Percentiles rank a stretch among this genome's conserved stretches.
phyloP scores from a whole-genome alignment of 2,329 filamentous ascomycete genomes.

The Colletotrichum falcatum region DNA sequence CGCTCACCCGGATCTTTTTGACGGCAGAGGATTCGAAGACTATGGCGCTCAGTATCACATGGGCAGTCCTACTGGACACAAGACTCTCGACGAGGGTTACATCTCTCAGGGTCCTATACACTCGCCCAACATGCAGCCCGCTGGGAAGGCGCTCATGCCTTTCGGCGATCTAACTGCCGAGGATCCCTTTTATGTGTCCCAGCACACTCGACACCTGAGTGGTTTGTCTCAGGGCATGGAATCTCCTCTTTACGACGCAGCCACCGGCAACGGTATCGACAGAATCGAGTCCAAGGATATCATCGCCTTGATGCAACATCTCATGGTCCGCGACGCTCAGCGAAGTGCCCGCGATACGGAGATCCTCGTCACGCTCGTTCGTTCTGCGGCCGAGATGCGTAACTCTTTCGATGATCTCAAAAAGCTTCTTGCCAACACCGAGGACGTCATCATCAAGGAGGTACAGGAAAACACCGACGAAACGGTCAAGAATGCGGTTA shows the following conservation, averaged over 20 bases:
- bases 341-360: constrained; percentile 96
- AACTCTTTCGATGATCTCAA: constrained; percentile 97
- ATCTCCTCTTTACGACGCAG: constrained; percentile 89
- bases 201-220: constrained; percentile 77
- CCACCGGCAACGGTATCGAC: constrained; percentile 89
- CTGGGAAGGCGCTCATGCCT: constrained; percentile 64
- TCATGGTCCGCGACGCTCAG: constrained; percentile 96
- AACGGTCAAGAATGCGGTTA: constrained; percentile 83
- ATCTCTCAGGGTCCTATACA: constrained; percentile 78
- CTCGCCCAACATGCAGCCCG: constrained; percentile 63
- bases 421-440: constrained; percentile 88
- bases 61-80: constrained; percentile 68
- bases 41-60: constrained; percentile 63
- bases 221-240: constrained; percentile 93
- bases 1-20: constrained; percentile 65
- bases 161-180: constrained; percentile 60
- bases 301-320: constrained; percentile 96
- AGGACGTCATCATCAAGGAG: constrained; percentile 87
- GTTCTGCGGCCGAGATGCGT: constrained; percentile 95
- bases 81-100: constrained; percentile 87
- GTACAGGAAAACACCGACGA: constrained; percentile 91
- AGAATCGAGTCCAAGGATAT: constrained; percentile 97
- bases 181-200: constrained; percentile 75
- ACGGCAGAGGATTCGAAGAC: constrained; percentile 51
- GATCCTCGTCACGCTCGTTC: constrained; percentile 92